Evolutionary conservation across 306 rosid genomes (phyloP), one percentile per base, ranked within the genome.

Genomic region (Glycine latifolia): DNA sequence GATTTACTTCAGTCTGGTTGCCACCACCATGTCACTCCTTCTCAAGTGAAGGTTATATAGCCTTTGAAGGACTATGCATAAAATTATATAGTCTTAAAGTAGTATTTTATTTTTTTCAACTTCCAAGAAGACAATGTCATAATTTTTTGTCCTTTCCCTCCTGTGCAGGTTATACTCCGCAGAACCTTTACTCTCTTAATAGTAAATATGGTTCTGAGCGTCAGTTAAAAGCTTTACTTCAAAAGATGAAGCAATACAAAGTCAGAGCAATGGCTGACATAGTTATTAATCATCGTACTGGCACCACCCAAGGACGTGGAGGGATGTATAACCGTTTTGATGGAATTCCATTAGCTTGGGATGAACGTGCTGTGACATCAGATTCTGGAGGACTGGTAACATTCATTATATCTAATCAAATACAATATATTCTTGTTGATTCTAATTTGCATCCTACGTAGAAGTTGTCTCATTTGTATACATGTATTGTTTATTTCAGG

Each of bases 1-100:
- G 98, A 69, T 88, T 95, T 73, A 91, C 97, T 10, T 91, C 98
- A 16, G 92, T 86, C 33, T 95, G 97, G 98, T 82, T 95, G 89
- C 98, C 98, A 14, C 98, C 97, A n/a, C 81, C 97, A 68, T 87
- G 90, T 76, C 91, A 92, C 41, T 92, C 98, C 56, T 74, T 91
- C 41, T 72, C 98, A 11, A 86, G 94, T 48, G 87, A 94, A 89
- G 98, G 98, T 92, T 68, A 80, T 73, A 74, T 78, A 76, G 48
- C 56, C 71, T 94, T 55, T 58, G 44, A 77, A 71, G 66, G 73
- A 79, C 56, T 77, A 67, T 26, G 33, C 79, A 65, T 67, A 49
- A 58, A 52, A 35, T 77, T 37, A 63, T 37, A 63, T 62, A 31
- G 46, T 61, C 39, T 60, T 31, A n/a, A 14, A 47, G 43, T 63